These are phyloP conservation scores for Arabidopsis thaliana DNA, from an alignment of 345 rosid species.

Conservation along the genomic window DNA sequence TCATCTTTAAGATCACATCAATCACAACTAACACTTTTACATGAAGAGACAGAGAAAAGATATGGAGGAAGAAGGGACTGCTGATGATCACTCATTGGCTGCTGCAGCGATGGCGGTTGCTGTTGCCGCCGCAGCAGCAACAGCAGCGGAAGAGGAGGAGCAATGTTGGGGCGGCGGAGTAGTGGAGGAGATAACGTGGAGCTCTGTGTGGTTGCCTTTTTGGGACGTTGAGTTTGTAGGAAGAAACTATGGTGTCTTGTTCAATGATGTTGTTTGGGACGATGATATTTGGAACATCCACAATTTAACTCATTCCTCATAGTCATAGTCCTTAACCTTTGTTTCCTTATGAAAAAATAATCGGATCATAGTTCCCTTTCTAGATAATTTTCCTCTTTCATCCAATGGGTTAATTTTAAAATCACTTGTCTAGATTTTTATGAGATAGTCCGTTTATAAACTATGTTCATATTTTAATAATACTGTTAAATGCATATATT, in stretches of 20 bases:
- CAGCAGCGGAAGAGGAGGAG: slow-evolving; percentile 34
- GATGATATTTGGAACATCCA: slow-evolving; percentile 76
- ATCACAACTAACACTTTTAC: slow-evolving; percentile 23
- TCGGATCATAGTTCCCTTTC: not conserved
- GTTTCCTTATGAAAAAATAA: not conserved
- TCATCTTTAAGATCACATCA: slow-evolving; percentile 21
- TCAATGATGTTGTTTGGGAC: slow-evolving; percentile 67
- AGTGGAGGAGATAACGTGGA: slow-evolving; percentile 70
- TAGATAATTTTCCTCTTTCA: not conserved
- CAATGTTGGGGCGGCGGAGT: slow-evolving; percentile 40
- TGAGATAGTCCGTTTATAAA: not conserved
- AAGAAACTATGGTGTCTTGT: slow-evolving; percentile 49
- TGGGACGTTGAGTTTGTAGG: slow-evolving; percentile 66
- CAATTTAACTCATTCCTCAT: slow-evolving; percentile 42
- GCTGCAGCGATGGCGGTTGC: slow-evolving; percentile 43
- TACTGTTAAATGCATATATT: not conserved
- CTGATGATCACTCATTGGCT: slow-evolving; percentile 23
- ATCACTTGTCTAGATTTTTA: slow-evolving; percentile 4
- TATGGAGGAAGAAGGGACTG: slow-evolving; percentile 32
- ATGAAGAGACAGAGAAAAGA: slow-evolving; percentile 49
- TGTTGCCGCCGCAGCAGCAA: slow-evolving; percentile 19
- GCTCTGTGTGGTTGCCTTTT: slow-evolving; percentile 57
- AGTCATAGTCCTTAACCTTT: not conserved
- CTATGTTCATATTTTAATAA: slow-evolving; percentile 17
- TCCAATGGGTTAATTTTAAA: not conserved